Conservation (phyloP, 78 protist genomes). For the Polysphondylium violaceum region DNA sequence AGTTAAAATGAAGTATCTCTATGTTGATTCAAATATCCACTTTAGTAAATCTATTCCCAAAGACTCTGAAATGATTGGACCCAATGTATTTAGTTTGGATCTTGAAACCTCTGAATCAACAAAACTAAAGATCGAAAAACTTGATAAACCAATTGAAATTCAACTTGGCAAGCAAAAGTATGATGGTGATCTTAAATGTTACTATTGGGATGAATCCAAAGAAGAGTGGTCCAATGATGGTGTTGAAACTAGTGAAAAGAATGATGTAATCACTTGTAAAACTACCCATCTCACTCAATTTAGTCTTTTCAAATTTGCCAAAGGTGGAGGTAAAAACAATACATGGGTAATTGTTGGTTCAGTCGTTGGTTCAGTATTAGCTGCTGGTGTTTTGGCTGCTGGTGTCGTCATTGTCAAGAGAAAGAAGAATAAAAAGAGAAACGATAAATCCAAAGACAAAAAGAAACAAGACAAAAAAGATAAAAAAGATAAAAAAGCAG, state of each 20-base stretch:
- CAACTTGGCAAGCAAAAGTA: neutral
- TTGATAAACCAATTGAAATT: conserved; percentile 23
- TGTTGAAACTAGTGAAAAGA: neutral
- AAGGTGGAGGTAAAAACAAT: neutral
- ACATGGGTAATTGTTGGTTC: conserved; percentile 23
- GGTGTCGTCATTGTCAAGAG: conserved; percentile 15
- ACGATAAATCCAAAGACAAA: neutral
- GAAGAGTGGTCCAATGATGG: conserved; percentile 10
- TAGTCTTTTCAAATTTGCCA: conserved; percentile 17
- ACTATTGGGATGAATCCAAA: conserved; percentile 15
- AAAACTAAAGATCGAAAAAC: neutral
- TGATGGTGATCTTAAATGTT: conserved; percentile 13
- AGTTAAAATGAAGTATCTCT: conserved; percentile 15
- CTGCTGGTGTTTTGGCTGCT: conserved; percentile 48
- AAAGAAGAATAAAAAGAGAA: conserved; percentile 16
- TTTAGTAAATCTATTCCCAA: neutral
- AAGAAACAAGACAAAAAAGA: conserved; percentile 25
- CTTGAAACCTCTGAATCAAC: neutral
- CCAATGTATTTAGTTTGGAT: conserved; percentile 7
- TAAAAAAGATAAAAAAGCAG: conserved; percentile 23
- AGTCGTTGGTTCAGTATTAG: conserved; percentile 51
- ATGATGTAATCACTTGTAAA: conserved; percentile 7
- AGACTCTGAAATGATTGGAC: neutral
- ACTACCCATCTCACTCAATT: conserved; percentile 66
- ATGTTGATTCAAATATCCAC: conserved; percentile 21